phyloP scores from a whole-genome alignment of 495 filamentous ascomycete species.

The Podospora pseudocomata region DNA sequence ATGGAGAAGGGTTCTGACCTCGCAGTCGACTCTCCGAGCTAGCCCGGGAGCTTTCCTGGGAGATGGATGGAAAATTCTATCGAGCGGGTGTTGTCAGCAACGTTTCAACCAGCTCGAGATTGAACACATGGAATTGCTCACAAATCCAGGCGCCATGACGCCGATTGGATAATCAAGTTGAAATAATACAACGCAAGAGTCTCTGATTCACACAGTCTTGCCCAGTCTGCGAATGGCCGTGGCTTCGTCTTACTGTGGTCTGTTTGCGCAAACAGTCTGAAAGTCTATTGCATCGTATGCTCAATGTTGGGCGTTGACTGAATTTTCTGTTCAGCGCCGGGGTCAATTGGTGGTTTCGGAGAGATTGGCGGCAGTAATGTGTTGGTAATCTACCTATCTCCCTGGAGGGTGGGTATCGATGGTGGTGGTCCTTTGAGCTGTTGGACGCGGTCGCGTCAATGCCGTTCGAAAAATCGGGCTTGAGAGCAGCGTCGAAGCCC shows the following conservation, averaged over 20 bases:
- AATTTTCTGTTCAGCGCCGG: neutral
- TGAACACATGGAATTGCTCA: constrained; percentile 18
- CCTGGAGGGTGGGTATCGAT: constrained; percentile 5
- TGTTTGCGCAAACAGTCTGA: neutral
- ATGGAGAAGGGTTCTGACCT: constrained; percentile 9
- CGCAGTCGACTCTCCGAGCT: constrained; percentile 20
- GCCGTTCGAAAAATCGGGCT: constrained; percentile 30
- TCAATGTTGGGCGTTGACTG: neutral
- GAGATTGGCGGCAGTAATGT: neutral
- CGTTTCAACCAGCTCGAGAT: neutral
- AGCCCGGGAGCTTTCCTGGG: constrained; percentile 21
- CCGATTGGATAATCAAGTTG: neutral
- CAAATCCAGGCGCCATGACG: constrained; percentile 31
- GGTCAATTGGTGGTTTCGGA: neutral
- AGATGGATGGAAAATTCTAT: constrained; percentile 22
- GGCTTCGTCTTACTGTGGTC: neutral
- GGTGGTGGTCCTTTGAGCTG: constrained; percentile 17
- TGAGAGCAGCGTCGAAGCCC: neutral
- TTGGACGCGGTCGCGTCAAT: constrained; percentile 6
- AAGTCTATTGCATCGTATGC: neutral
- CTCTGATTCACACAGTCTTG: neutral
- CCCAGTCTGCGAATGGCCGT: neutral
- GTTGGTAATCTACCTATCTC: neutral
- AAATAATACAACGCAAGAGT: neutral
- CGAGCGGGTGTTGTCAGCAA: constrained; percentile 15